phyloP scores from a whole-genome alignment of 176 grass and related monocot species.

The Rhipidocladum racemiflorum region DNA sequence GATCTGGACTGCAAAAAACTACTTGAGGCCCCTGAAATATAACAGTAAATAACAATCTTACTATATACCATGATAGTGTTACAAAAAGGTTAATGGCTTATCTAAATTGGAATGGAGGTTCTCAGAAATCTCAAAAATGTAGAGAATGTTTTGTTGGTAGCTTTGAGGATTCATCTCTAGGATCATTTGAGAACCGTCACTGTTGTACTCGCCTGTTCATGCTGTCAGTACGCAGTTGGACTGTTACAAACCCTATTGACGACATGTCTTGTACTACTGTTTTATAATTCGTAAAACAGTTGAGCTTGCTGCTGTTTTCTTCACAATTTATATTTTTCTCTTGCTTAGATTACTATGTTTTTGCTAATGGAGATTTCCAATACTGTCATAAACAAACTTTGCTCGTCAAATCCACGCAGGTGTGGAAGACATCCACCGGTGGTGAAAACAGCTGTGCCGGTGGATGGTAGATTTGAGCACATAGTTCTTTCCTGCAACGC shows the following conservation, averaged over 20 bases:
- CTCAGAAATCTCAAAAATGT: background rate
- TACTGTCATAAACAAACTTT: background rate
- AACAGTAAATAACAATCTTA: background rate
- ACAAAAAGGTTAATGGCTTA: background rate
- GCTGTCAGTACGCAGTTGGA: background rate
- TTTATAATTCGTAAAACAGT: background rate
- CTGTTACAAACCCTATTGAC: background rate
- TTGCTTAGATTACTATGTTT: background rate
- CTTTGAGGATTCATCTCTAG: background rate
- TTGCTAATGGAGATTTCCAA: background rate
- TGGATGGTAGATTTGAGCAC: constrained; percentile 93
- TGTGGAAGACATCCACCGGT: constrained; percentile 85
- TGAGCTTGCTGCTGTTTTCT: background rate
- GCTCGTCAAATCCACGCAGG: constrained; percentile 37
- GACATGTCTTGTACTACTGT: background rate
- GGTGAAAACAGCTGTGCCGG: constrained; percentile 89
- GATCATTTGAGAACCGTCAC: background rate
- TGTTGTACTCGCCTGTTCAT: background rate
- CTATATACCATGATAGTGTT: background rate
- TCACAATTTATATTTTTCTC: background rate
- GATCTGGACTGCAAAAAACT: background rate
- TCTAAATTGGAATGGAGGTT: background rate
- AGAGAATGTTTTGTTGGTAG: background rate
- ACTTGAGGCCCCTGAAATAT: background rate
- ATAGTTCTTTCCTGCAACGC: constrained; percentile 96